phyloP scores from a whole-genome alignment of 805 yeast species.

The Metschnikowia amazonensis region DNA sequence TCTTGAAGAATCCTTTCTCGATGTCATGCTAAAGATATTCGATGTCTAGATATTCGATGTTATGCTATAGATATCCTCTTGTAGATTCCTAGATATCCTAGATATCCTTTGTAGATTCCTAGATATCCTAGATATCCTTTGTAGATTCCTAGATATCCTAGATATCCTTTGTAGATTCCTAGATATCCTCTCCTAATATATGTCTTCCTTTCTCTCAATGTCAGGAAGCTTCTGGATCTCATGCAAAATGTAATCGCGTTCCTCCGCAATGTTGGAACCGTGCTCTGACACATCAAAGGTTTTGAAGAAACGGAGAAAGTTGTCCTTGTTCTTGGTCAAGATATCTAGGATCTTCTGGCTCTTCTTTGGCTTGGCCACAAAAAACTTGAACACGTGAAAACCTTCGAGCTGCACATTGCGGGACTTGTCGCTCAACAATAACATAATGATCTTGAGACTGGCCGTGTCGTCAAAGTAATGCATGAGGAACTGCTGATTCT shows the following conservation, averaged over 20 bases:
- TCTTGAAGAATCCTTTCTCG: too few relatives aligned
- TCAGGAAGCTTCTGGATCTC: conserved; percentile 73
- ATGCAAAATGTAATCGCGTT: conserved; percentile 72
- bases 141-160: too few relatives aligned
- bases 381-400: conserved; percentile 88
- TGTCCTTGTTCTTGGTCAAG: conserved; percentile 76
- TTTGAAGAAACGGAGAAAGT: conserved; percentile 64
- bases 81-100: too few relatives aligned
- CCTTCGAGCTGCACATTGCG: conserved; percentile 87
- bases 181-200: neutral
- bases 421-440: conserved; percentile 79
- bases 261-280: conserved; percentile 67
- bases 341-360: conserved; percentile 77
- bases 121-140: too few relatives aligned
- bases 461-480: conserved; percentile 76
- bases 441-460: conserved; percentile 83
- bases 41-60: too few relatives aligned
- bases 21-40: too few relatives aligned
- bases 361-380: conserved; percentile 94
- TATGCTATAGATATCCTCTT: too few relatives aligned
- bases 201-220: conserved; percentile 31
- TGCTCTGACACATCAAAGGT: conserved; percentile 62
- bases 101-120: too few relatives aligned
- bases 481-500: conserved; percentile 69
- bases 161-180: too few relatives aligned